Evolutionary conservation across 352 stramenopile species (phyloP), one percentile per base, ranked within the genome.

Genomic region (Phytophthora lateralis): DNA sequence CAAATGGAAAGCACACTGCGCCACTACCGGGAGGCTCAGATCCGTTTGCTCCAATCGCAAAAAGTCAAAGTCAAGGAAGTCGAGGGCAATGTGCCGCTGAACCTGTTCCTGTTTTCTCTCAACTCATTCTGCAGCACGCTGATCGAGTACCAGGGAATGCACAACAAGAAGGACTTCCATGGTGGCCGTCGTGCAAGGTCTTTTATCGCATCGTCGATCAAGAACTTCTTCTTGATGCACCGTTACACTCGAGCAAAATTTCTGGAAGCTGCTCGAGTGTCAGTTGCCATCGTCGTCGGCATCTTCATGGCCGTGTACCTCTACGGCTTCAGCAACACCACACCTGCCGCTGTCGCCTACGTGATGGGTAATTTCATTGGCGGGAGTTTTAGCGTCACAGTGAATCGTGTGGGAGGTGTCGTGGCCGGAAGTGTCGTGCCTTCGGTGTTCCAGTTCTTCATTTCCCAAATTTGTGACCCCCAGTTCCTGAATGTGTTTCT

Each of bases 381-480:
- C 30, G 82, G 83, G 10, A 91, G 81, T 1, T 94, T 94, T 55
- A 86, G 80, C 17, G 74, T 90, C 15, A 94, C 85, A 0, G 78
- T 91, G 63, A 92, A 92, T n/a, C 85, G 85, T 63, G 85, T 95
- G 10, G 85, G 77, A 14, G 85, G 85, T 43, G 83, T 95, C 53
- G 82, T 95, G n/a, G 85, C 85, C 1, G 85, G 83, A 3, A 91
- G 80, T 63, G 82, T 95, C 30, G 75, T 95, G 47, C 85, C 85
- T 20, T 93, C 83, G 14, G 82, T 95, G 0, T 90, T 91, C 56
- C 80, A 91, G 76, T 92, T 94, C 59, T 92, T 92, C 64, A 87
- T 91, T 62, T 76, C 78, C 8, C 80, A 94, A 54, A 73, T 89
- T 17, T 94, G 85, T 48, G 44, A 60, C 10, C 73, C 75, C 1